These are phyloP conservation scores for Fusarium setosum DNA, from an alignment of 2,329 filamentous ascomycete genomes.

Conservation along the genomic window DNA sequence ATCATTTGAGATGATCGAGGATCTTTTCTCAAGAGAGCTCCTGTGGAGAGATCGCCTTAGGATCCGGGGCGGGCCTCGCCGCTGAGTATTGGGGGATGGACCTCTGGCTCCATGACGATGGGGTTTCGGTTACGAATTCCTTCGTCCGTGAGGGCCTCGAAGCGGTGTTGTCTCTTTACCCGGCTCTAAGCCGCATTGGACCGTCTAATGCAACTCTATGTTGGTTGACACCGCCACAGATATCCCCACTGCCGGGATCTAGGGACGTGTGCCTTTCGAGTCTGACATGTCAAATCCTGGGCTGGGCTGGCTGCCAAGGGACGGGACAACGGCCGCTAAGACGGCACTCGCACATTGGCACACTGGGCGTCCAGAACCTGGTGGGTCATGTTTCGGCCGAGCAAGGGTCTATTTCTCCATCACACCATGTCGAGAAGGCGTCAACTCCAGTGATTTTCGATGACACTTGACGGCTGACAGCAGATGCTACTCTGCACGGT, in stretches of 20 bases:
- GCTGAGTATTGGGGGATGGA: background rate
- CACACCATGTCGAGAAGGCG: constrained; percentile 1
- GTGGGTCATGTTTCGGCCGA: constrained; percentile 19
- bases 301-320: constrained; percentile 8
- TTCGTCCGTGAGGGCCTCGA: background rate
- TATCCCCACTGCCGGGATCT: constrained; percentile 8
- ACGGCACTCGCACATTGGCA: constrained; percentile 20
- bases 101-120: background rate
- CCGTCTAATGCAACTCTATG: constrained; percentile 14
- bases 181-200: constrained; percentile 2
- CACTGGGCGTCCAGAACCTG: constrained; percentile 14
- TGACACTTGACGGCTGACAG: background rate
- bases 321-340: constrained; percentile 28
- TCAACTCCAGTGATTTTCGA: constrained; percentile 2
- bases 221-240: constrained; percentile 4
- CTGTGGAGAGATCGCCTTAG: constrained; percentile 6
- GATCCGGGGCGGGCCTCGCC: background rate
- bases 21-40: background rate
- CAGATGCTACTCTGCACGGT: constrained; percentile 9
- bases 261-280: constrained; percentile 3
- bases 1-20: background rate
- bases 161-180: background rate
- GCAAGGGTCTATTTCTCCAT: background rate
- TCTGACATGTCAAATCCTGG: constrained; percentile 8
- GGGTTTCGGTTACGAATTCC: background rate